These are phyloP conservation scores for Kondoa malvinella DNA, from an alignment of 768 basidiomycete genomes.

Conservation along the genomic window DNA sequence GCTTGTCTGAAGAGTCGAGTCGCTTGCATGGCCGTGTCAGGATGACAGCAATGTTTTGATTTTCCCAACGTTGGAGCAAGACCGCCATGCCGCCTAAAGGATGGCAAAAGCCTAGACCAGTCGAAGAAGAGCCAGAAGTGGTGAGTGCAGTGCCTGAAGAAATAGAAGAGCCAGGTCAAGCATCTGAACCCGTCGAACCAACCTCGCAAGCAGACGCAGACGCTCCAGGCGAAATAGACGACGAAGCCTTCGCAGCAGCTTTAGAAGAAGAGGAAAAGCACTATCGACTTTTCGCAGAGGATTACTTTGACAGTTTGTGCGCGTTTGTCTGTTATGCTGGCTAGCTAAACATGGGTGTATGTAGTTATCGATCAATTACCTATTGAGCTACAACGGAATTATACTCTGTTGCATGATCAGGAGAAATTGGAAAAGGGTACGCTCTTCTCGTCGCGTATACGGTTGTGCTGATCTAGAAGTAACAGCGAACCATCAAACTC, in stretches of 20 bases:
- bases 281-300: background rate
- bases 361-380: background rate
- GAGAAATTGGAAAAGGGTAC: background rate
- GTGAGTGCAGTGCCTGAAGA: background rate
- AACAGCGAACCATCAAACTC: too few relatives aligned
- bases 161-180: background rate
- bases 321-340: background rate
- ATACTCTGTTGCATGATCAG: background rate
- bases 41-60: too few relatives aligned
- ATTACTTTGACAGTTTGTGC: background rate
- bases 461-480: too few relatives aligned
- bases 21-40: too few relatives aligned
- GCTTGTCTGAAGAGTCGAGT: too few relatives aligned
- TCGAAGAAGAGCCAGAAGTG: background rate
- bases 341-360: background rate
- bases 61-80: too few relatives aligned
- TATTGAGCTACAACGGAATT: background rate
- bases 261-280: background rate
- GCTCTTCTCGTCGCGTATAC: background rate
- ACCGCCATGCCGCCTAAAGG: too few relatives aligned
- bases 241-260: background rate
- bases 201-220: background rate
- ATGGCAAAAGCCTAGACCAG: too few relatives aligned
- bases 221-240: background rate
- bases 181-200: background rate